Evolutionary conservation across 257 asterid genomes (phyloP), one percentile per base, ranked within the genome.

Genomic region (Henckelia pumila): DNA sequence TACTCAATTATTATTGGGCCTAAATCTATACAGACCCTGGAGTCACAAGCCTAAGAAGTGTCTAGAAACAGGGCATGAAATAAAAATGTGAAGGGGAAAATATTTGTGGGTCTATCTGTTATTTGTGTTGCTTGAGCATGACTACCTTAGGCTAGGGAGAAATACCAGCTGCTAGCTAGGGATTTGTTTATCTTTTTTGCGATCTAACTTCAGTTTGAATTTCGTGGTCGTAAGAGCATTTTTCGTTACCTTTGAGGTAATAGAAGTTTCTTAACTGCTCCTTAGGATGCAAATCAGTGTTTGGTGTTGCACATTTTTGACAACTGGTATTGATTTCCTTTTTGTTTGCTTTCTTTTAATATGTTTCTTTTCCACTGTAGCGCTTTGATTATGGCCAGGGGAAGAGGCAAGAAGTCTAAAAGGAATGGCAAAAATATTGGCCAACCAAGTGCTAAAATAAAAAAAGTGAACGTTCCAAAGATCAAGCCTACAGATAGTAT

Each of bases 311-410:
- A 19, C 24, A 55, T 56, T 14, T 40, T n/a, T 62, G 24, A 67
- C 32, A 63, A 61, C 50, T 59, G 67, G 13, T 66, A 13, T 56
- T 17, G 23, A 61, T 67, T 69, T 71, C 63, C 56, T 20, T 58
- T 40, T 59, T 63, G 19, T 33, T 25, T 58, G 4, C 14, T 17
- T 50, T 37, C n/a, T 69, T 56, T 28, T 64, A 14, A 56, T 22
- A 23, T 28, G 59, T 23, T 40, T 37, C 49, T 58, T 62, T 61
- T 64, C 26, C 66, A 32, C 10, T 60, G 57, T 57, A 74, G 61
- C 75, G 69, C 56, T 77, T 71, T 68, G 14, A 72, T 59, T 55
- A 71, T 80, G 76, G 80, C 78, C 25, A 77, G 69, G 83, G 68
- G 17, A 26, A 71, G 64, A 50, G 78, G 77, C 13, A 73, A 30